These are phyloP conservation scores for Backusella macrospora DNA, from an alignment of 192 early-diverging fungal genomes.

Conservation along the genomic window DNA sequence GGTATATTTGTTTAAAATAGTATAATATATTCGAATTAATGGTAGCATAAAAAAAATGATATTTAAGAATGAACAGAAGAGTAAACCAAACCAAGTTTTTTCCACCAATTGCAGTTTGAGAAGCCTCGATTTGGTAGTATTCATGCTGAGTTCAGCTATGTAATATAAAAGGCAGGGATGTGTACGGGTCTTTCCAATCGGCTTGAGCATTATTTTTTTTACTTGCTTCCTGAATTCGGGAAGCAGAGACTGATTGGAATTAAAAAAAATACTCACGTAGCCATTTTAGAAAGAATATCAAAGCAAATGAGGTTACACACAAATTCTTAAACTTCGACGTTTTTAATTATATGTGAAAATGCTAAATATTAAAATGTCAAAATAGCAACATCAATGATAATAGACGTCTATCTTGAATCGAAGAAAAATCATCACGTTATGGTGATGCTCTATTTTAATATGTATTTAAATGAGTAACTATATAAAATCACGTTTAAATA, in stretches of 20 bases:
- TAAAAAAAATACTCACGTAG: not conserved
- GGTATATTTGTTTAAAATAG: slow-evolving; percentile 5
- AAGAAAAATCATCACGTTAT: too few species aligned
- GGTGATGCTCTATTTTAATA: too few species aligned
- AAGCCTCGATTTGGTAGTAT: not conserved
- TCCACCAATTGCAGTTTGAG: not conserved
- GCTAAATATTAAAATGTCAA: not conserved
- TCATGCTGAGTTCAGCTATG: not conserved
- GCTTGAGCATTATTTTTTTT: too few species aligned
- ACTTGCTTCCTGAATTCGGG: too few species aligned
- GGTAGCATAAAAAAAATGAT: not conserved
- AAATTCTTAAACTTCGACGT: not conserved
- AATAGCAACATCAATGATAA: too few species aligned
- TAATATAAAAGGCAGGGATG: too few species aligned
- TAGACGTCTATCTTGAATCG: too few species aligned
- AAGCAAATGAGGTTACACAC: not conserved
- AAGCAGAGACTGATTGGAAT: not conserved
- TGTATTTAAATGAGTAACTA: too few species aligned
- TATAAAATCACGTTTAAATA: not conserved
- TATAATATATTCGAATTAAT: not conserved
- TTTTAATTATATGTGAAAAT: not conserved
- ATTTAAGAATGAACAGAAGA: not conserved
- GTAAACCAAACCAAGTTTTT: not conserved
- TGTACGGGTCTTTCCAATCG: too few species aligned
- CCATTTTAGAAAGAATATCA: not conserved